Conservation (phyloP, 163 green algal species). For the Chloromonas sp. region DNA sequence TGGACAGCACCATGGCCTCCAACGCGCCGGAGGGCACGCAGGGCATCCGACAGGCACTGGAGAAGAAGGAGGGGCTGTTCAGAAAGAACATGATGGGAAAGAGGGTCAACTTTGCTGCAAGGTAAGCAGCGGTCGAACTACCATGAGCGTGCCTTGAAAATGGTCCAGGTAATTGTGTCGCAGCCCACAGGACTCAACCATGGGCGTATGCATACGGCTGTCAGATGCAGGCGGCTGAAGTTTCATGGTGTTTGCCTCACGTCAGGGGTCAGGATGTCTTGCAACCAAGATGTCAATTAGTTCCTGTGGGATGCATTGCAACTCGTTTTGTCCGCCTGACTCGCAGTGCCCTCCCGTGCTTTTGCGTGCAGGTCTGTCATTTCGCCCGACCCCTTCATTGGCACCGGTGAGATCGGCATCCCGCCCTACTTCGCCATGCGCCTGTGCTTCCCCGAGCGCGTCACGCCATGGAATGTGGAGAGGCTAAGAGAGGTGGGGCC, state of each 20-base stretch:
- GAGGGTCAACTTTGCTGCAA: slow-evolving; percentile 94
- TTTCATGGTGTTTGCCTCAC: too few species aligned
- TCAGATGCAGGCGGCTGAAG: too few species aligned
- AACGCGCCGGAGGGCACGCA: slow-evolving; percentile 37
- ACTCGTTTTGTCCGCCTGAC: too few species aligned
- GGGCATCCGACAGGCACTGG: slow-evolving; percentile 54
- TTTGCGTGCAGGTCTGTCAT: slow-evolving; percentile 76
- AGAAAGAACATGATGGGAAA: slow-evolving; percentile 99
- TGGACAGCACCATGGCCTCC: slow-evolving; percentile 63
- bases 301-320: too few species aligned
- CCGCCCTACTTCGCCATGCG: slow-evolving; percentile 93
- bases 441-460: slow-evolving; percentile 87
- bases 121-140: slow-evolving; percentile 15
- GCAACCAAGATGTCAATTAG: too few species aligned
- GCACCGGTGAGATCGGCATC: slow-evolving; percentile 82
- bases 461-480: slow-evolving; percentile 89
- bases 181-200: too few species aligned
- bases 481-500: slow-evolving; percentile 58
- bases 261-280: too few species aligned
- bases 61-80: slow-evolving; percentile 99
- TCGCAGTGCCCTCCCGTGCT: too few species aligned
- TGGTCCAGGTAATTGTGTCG: slow-evolving; percentile 4
- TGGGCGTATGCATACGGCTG: too few species aligned
- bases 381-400: slow-evolving; percentile 91
- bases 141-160: too few species aligned